Evolutionary conservation across 2,329 filamentous ascomycete species (phyloP).

Genomic region (Clonostachys sp.): DNA sequence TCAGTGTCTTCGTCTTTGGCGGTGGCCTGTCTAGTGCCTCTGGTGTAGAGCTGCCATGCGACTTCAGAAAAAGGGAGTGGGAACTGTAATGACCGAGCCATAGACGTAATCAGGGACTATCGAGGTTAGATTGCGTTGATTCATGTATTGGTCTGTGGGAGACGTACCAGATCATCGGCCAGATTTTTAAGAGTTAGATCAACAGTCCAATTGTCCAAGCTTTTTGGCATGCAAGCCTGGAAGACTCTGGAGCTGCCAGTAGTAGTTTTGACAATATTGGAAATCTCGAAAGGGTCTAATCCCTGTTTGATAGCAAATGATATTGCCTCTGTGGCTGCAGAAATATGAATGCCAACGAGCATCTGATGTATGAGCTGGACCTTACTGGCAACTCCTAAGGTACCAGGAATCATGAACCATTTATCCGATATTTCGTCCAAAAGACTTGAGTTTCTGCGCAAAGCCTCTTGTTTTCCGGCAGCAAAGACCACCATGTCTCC

Average conservation of each 20-base stretch:
- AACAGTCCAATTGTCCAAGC: slow-evolving; percentile 16
- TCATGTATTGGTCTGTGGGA: too few relatives aligned
- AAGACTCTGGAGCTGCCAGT: slow-evolving; percentile 46
- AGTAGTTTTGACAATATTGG: slow-evolving; percentile 17
- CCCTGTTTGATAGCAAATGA: slow-evolving; percentile 43
- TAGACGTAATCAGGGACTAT: too few relatives aligned
- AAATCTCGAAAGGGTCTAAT: slow-evolving; percentile 28
- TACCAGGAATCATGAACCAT: slow-evolving; percentile 44
- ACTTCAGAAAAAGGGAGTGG: too few relatives aligned
- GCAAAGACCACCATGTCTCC: slow-evolving; percentile 49
- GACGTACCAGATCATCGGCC: too few relatives aligned
- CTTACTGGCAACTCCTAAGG: slow-evolving; percentile 44
- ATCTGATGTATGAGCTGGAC: slow-evolving; percentile 51
- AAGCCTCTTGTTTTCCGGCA: slow-evolving; percentile 41
- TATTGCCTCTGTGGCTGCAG: slow-evolving; percentile 45
- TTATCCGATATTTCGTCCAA: slow-evolving; percentile 54
- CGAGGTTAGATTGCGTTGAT: too few relatives aligned
- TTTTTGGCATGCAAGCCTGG: slow-evolving; percentile 41
- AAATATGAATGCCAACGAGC: slow-evolving; percentile 45
- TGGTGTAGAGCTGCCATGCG: too few relatives aligned
- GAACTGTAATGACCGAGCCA: too few relatives aligned
- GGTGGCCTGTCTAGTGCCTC: neutral
- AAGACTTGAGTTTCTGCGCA: slow-evolving; percentile 46
- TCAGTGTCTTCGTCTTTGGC: slow-evolving; percentile 6
- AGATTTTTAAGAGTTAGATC: neutral